Base-by-base conservation (phyloP, 2,329 filamentous ascomycete species). In the Sclerotinia borealis region DNA sequence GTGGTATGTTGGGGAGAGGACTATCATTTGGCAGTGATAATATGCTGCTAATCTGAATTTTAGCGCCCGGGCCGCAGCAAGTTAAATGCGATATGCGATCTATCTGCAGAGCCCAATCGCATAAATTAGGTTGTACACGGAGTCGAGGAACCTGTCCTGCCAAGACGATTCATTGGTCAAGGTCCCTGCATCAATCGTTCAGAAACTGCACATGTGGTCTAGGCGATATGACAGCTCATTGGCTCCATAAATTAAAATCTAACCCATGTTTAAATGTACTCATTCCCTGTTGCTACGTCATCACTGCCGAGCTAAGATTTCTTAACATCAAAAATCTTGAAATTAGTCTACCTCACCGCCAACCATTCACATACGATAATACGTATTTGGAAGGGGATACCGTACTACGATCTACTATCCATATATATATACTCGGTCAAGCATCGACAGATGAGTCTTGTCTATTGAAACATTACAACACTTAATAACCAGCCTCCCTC, bases 391-490 rank as follows among this genome's bases (percentile, higher is more conserved):
- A n/a, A 47, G 34, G 11, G 25, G 48, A 50, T 15, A 36, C 31
- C 10, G 3, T 9, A 15, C n/a, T n/a, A 48, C 27, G 41, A 48
- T 48, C 17, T 36, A 39, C 8, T 50, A 15, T 39, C 19, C 15
- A 54, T 15, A 34, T 62, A 62, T 62, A 62, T 56, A 56, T 22
- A 48, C 60, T 62, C 60, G 60, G 60, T 62, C 60, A 62, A 62
- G 27, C 41, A 25, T 5, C 36, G n/a, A 39, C 29, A 36, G n/a
- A 22, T 13, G 8, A 37, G 27, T 55, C 29, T 47, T 31, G 39
- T 25, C 36, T 51, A 52, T 22, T 49, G n/a, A 61, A 61, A 61
- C 63, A 62, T 39, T 56, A 56, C 54, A 56, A 56, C 39, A 56
- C 11, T 22, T 6, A 36, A 17, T 25, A 56, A 45, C 36, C 52